Percentiles rank a stretch among this genome's conserved stretches.
These are phyloP conservation scores for Exophiala bonariae DNA, from an alignment of 2,329 filamentous ascomycete species.

Conservation along the genomic window DNA sequence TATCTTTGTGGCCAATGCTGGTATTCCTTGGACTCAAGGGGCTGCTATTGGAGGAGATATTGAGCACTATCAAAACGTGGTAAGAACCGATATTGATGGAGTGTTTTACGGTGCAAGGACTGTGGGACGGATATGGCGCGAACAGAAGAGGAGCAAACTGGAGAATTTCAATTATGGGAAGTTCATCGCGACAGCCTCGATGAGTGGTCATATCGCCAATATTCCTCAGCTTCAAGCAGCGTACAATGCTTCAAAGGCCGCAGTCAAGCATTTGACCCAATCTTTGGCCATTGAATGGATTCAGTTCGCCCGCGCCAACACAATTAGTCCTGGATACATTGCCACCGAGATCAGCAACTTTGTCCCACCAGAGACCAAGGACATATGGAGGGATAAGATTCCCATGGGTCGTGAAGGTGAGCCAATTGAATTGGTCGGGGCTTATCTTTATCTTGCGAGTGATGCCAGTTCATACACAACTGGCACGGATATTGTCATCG, in stretches of 20 bases:
- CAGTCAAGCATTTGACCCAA: slow-evolving; percentile 63
- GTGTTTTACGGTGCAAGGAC: slow-evolving; percentile 75
- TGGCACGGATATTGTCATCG: slow-evolving; percentile 70
- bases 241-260: slow-evolving; percentile 69
- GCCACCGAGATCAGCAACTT: slow-evolving; percentile 67
- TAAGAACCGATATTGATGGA: slow-evolving; percentile 71
- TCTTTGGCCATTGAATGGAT: slow-evolving; percentile 69
- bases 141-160: slow-evolving; percentile 67
- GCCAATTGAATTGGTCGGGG: slow-evolving; percentile 75
- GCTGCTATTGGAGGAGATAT: slow-evolving; percentile 64
- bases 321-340: slow-evolving; percentile 68
- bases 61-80: slow-evolving; percentile 66
- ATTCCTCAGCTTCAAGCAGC: slow-evolving; percentile 74
- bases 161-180: slow-evolving; percentile 63
- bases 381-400: slow-evolving; percentile 74
- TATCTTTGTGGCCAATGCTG: slow-evolving; percentile 77
- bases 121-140: slow-evolving; percentile 67
- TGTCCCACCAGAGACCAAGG: slow-evolving; percentile 64
- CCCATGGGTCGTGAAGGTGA: slow-evolving; percentile 76
- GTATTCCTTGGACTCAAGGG: slow-evolving; percentile 71
- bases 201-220: slow-evolving; percentile 77
- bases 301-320: slow-evolving; percentile 68
- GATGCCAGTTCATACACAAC: slow-evolving; percentile 84
- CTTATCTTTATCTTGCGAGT: slow-evolving; percentile 77
- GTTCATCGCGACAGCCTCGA: slow-evolving; percentile 76